Evolutionary conservation across 2,329 filamentous ascomycete species (phyloP).

Genomic region (Incumbomyces lentus): DNA sequence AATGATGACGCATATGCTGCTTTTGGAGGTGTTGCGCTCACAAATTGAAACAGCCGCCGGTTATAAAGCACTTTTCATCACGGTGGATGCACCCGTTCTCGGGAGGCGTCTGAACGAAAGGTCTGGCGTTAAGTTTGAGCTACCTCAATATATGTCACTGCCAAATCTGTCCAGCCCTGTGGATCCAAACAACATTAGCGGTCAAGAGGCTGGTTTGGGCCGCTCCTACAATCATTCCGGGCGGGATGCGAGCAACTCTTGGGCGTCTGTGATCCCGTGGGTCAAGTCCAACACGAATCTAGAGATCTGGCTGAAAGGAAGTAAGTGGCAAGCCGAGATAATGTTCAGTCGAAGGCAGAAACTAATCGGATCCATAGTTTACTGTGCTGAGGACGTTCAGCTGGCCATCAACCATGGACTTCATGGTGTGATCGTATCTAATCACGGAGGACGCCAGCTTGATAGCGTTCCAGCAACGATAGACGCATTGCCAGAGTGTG

Average conservation of each 20-base stretch:
- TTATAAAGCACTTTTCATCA: conserved; percentile 45
- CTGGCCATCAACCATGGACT: conserved; percentile 11
- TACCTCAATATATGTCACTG: conserved; percentile 35
- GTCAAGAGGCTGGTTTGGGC: conserved; percentile 32
- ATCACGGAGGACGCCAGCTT: conserved; percentile 14
- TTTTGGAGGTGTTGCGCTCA: too few relatives aligned
- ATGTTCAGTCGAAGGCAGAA: too few relatives aligned
- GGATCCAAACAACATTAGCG: conserved; percentile 8
- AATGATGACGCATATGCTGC: too few relatives aligned
- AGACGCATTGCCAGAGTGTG: conserved; percentile 10
- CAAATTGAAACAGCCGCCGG: conserved; percentile 28
- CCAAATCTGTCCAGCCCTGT: conserved; percentile 20
- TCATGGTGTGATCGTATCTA: conserved; percentile 12
- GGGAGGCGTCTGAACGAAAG: conserved; percentile 43
- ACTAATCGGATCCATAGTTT: neutral
- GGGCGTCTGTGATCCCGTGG: conserved; percentile 42
- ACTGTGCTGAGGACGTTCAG: conserved; percentile 9
- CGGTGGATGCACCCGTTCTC: conserved; percentile 45
- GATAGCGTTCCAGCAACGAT: conserved; percentile 13
- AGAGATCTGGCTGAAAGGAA: conserved; percentile 19
- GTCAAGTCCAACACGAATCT: conserved; percentile 29
- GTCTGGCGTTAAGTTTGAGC: conserved; percentile 33
- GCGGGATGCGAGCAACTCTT: conserved; percentile 34
- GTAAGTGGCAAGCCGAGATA: conserved; percentile 12
- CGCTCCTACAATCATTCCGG: conserved; percentile 13